phyloP scores from a whole-genome alignment of 2,329 filamentous ascomycete genomes.

The Beauveria australis region DNA sequence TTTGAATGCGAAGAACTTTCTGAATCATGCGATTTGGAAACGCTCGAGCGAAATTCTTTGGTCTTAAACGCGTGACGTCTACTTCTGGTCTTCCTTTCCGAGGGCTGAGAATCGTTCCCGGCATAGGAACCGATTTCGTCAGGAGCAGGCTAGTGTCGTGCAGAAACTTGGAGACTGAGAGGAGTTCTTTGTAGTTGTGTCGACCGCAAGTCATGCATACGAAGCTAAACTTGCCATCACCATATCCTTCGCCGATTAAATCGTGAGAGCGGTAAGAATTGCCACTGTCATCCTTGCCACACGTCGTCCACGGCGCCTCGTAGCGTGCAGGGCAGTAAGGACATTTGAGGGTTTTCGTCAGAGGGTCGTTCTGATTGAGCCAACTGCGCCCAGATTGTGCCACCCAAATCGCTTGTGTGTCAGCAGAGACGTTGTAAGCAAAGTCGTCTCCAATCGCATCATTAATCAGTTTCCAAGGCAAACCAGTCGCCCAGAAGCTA shows the following conservation, averaged over 20 bases:
- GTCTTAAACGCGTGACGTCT: conserved; percentile 13
- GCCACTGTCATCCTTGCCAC: conserved; percentile 26
- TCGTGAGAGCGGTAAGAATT: conserved; percentile 30
- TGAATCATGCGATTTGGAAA: conserved; percentile 54
- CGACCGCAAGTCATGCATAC: conserved; percentile 44
- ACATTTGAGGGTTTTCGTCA: conserved; percentile 43
- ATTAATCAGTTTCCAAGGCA: conserved; percentile 59
- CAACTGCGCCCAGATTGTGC: conserved; percentile 42
- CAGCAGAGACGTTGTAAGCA: conserved; percentile 41
- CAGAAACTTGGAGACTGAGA: conserved; percentile 53
- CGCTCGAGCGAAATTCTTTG: conserved; percentile 24
- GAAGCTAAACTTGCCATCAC: conserved; percentile 45
- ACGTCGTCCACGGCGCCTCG: conserved; percentile 53
- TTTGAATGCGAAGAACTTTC: conserved; percentile 31
- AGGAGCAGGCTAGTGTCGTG: conserved; percentile 45
- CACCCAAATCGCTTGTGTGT: conserved; percentile 39
- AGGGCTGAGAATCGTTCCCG: conserved; percentile 56
- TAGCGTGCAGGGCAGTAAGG: conserved; percentile 39
- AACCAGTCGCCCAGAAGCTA: conserved; percentile 50
- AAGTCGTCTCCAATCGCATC: conserved; percentile 51
- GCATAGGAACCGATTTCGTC: conserved; percentile 45
- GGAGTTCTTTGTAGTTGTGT: conserved; percentile 44
- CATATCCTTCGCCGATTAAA: conserved; percentile 48
- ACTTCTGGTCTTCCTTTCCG: conserved; percentile 40
- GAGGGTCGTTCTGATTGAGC: conserved; percentile 48